Percentiles rank a stretch among this genome's conserved stretches.
Evolutionary conservation across 164 flowering plant genomes (phyloP).

Genomic region (Tetracentron sinense): DNA sequence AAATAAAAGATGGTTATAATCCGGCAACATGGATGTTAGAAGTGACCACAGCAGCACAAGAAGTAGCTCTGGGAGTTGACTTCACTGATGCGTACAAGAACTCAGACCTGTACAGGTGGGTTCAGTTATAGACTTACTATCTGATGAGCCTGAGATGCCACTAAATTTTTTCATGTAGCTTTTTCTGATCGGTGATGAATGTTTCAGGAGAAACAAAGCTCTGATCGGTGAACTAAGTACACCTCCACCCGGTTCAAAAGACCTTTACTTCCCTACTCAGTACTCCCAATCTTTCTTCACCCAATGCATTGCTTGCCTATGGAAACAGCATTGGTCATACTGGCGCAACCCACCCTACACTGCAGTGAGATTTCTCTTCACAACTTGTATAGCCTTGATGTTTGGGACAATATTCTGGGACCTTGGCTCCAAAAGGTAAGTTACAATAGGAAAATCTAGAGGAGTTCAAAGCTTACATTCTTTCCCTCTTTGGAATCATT

Average conservation of each 20-base stretch:
- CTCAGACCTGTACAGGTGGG: conserved; percentile 31
- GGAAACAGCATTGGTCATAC: conserved; percentile 44
- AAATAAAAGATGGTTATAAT: too few relatives aligned
- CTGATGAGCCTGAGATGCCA: background rate
- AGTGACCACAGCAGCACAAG: conserved; percentile 33
- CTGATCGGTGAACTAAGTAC: conserved; percentile 31
- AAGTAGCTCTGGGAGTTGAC: conserved; percentile 25
- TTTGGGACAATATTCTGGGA: too few relatives aligned
- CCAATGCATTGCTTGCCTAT: conserved; percentile 43
- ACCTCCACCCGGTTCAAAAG: too few relatives aligned
- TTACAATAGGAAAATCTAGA: background rate
- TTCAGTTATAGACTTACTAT: background rate
- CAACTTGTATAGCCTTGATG: conserved; percentile 27
- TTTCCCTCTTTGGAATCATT: background rate
- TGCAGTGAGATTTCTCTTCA: conserved; percentile 33
- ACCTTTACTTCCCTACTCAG: too few relatives aligned
- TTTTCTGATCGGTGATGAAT: background rate
- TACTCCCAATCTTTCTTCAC: too few relatives aligned
- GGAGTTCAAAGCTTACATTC: background rate
- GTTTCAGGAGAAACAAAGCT: conserved; percentile 44
- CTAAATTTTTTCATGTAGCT: background rate
- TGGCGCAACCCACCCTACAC: conserved; percentile 48
- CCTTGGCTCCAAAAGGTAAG: conserved; percentile 37
- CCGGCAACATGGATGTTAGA: too few relatives aligned
- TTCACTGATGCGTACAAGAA: conserved; percentile 32